Base-by-base conservation (phyloP, 176 grass and related monocot species). In the Avena eriantha region DNA sequence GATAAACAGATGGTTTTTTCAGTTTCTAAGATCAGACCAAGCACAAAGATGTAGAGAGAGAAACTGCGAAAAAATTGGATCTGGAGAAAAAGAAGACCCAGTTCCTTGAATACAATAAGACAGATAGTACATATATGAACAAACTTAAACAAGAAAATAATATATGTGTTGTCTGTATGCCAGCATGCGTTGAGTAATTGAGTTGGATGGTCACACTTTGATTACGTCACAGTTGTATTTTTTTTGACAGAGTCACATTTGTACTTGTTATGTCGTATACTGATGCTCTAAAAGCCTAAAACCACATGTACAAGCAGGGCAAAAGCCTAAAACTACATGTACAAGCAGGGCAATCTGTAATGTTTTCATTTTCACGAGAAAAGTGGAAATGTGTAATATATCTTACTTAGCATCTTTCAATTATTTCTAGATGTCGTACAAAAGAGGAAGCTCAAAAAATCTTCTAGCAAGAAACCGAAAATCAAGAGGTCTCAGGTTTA, bases 331-430 rank as follows among this genome's bases (percentile, higher is more conserved):
- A 82, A 67, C 17, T 51, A 53, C 45, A 51, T 34, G 16, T 64
- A 72, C n/a, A 72, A 18, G 23, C n/a, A 24, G 50, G 31, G 24
- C 77, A 41, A 90, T 54, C 3, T 71, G 47, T 70, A n/a, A 54
- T 53, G 10, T 59, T 82, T 71, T 81, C 8, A 49, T 53, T 83
- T 88, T 84, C 92, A 94, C 90, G 90, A 82, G 77, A 92, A 87
- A 89, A 83, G 8, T 46, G 68, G 39, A 7, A 79, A 73, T 24
- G 7, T 8, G 18, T 84, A 87, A 56, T 47, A 72, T 31, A 41
- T n/a, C 35, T 90, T 87, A 65, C 33, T 85, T 73, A 76, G 84
- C 77, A 85, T 94, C 35, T 94, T 26, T n/a, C 80, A 87, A 55
- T 73, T 87, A 29, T 49, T 90, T 79, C 92, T 85, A 82, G 84